A percentile compares a stretch with the other conserved stretches of the same genome.
These are phyloP conservation scores for Alternaria gaisen DNA, from an alignment of 2,329 filamentous ascomycete species.

Conservation along the genomic window DNA sequence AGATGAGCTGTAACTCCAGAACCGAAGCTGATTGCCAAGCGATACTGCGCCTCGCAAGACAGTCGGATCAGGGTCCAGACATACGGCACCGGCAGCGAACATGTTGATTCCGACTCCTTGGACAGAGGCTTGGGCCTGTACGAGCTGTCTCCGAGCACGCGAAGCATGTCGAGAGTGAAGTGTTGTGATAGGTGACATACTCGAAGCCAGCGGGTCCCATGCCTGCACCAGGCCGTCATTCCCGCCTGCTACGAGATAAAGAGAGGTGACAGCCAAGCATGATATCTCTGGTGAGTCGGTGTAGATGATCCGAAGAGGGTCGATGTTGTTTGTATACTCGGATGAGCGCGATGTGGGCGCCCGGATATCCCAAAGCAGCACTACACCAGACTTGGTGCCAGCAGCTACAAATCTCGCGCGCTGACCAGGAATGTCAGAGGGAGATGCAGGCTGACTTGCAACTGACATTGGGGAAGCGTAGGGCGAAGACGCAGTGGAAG, in stretches of 20 bases:
- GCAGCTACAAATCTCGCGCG: conserved; percentile 81
- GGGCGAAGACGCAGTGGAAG: conserved; percentile 63
- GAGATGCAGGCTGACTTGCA: conserved; percentile 55
- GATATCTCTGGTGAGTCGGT: conserved; percentile 91
- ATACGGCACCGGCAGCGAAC: conserved; percentile 83
- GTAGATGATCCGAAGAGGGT: conserved; percentile 81
- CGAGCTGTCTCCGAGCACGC: conserved; percentile 77
- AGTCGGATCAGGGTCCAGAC: conserved; percentile 86
- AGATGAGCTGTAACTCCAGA: conserved; percentile 92
- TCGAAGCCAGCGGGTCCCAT: conserved; percentile 94
- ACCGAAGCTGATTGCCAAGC: conserved; percentile 85
- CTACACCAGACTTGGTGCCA: conserved; percentile 79
- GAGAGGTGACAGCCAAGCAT: conserved; percentile 79
- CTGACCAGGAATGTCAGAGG: conserved; percentile 79
- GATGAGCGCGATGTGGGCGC: conserved; percentile 65
- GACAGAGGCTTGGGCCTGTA: conserved; percentile 72
- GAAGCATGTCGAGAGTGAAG: conserved; percentile 86
- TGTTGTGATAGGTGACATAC: conserved; percentile 78
- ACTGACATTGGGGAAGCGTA: conserved; percentile 63
- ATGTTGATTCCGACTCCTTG: conserved; percentile 77
- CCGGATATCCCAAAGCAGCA: conserved; percentile 87
- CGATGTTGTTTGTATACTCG: conserved; percentile 66
- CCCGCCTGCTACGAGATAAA: conserved; percentile 92
- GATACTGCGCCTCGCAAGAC: conserved; percentile 85
- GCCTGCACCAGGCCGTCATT: conserved; percentile 95